Conservation (phyloP, 1,284 basidiomycete genomes). For the Pholiota adiposa region DNA sequence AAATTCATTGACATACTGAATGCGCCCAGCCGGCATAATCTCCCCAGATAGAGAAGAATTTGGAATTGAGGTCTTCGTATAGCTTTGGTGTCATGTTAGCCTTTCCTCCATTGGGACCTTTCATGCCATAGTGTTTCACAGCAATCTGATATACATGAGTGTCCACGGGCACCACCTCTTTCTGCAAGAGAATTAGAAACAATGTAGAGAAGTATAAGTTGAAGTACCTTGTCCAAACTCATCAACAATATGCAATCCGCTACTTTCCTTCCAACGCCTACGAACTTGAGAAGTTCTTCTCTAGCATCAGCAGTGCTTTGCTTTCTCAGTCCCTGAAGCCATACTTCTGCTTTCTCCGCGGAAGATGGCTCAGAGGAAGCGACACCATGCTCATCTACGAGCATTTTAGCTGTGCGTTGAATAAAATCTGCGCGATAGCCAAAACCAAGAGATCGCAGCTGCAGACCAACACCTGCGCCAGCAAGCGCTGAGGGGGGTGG, state of each 20-base stretch:
- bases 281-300: slow-evolving; percentile 76
- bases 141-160: slow-evolving; percentile 92
- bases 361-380: slow-evolving; percentile 19
- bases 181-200: slow-evolving; percentile 43
- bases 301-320: slow-evolving; percentile 65
- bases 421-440: slow-evolving; percentile 96
- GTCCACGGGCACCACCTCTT: slow-evolving; percentile 88
- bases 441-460: slow-evolving; percentile 86
- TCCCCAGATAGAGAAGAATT: slow-evolving; percentile 76
- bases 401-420: slow-evolving; percentile 80
- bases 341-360: slow-evolving; percentile 53
- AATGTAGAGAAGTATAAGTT: not conserved
- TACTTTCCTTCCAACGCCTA: slow-evolving; percentile 95
- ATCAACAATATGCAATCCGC: slow-evolving; percentile 95
- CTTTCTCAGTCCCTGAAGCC: slow-evolving; percentile 63
- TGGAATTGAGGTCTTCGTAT: slow-evolving; percentile 77
- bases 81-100: slow-evolving; percentile 76
- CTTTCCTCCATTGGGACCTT: slow-evolving; percentile 54
- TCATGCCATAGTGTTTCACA: slow-evolving; percentile 79
- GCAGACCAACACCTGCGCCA: slow-evolving; percentile 59
- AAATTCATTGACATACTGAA: slow-evolving; percentile 55
- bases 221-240: slow-evolving; percentile 85
- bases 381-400: slow-evolving; percentile 60
- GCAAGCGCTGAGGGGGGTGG: slow-evolving; percentile 78
- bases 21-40: slow-evolving; percentile 92